These are phyloP conservation scores for Suillus cothurnatus DNA, from an alignment of 768 basidiomycete species.

Conservation along the genomic window DNA sequence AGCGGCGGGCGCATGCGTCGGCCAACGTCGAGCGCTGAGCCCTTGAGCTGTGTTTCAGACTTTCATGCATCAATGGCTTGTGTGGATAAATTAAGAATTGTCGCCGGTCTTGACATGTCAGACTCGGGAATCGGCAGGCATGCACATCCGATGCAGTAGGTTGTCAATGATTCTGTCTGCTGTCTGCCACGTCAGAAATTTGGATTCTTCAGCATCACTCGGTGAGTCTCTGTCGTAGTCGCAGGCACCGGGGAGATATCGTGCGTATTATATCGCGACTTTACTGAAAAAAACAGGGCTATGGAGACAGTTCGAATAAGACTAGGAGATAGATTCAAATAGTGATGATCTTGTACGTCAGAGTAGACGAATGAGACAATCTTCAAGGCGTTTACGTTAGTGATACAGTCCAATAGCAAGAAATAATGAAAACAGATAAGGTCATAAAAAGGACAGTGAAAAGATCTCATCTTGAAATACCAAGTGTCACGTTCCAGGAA, in stretches of 20 bases:
- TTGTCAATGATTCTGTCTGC: too few species aligned
- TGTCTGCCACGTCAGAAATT: not conserved
- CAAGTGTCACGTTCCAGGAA: constrained; percentile 19
- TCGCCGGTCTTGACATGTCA: not conserved
- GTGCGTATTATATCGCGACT: not conserved
- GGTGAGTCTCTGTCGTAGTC: not conserved
- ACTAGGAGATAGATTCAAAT: too few species aligned
- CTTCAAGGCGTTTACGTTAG: not conserved
- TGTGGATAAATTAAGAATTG: not conserved
- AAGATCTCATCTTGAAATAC: not conserved
- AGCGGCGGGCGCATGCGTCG: constrained; percentile 1
- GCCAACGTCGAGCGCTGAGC: constrained; percentile 4
- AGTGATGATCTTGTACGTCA: too few species aligned
- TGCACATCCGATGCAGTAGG: not conserved
- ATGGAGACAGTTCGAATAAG: not conserved
- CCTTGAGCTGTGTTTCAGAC: not conserved
- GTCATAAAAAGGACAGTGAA: not conserved
- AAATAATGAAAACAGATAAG: not conserved
- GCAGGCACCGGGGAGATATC: not conserved
- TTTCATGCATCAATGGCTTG: not conserved
- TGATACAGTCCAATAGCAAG: not conserved
- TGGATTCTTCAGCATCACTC: not conserved
- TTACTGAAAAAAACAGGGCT: not conserved
- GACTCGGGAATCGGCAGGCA: too few species aligned
- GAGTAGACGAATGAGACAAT: too few species aligned